Base-by-base conservation (phyloP, 768 basidiomycete species). In the Termitomyces sp. region DNA sequence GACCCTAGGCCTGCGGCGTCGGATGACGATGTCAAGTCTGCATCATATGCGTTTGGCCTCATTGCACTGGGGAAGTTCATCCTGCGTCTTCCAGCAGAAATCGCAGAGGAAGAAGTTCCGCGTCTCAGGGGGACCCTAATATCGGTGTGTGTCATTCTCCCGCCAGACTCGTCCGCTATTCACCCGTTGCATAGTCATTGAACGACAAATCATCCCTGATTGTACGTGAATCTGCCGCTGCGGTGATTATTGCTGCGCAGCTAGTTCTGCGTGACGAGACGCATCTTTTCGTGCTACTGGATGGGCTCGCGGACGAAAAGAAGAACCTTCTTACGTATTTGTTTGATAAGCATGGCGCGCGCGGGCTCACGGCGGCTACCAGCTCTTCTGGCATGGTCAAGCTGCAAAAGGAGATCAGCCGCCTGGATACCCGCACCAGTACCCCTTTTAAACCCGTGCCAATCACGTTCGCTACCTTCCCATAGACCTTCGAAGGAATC, bases 301-400 rank as follows among this genome's bases (percentile, higher is more conserved):
- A 91, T 56, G 89, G 87, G 5, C 76, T 94, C 42, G 84, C 89
- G n/a, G 87, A 91, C 58, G 90, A 91, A 64, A 91, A 94, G 78
- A 93, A 92, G 77, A 93, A 94, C 66, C 75, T 94, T 17, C 74
- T 94, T 49, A 91, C 92, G 1, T 94, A 94, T 62, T 75, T 92
- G 55, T 94, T 94, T 61, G 91, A 93, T 68, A 94, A 93, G 68
- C 89, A 93, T 64, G 85, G 85, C 33, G 88, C 81, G 10, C 77
- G 91, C 21, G 88, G 82, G 44, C 62, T 68, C 50, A 67, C 65
- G 12, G 65, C 64, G 28, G 68, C 67, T 4, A 67, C 67, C 40
- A 72, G 74, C 9, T 70, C 69, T n/a, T 72, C 72, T 15, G 81
- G 87, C 31, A 77, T 88, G 65, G 83, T 86, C 50, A 87, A 82